Conservation (phyloP, 257 asterid species). For the Solanum etuberosum region DNA sequence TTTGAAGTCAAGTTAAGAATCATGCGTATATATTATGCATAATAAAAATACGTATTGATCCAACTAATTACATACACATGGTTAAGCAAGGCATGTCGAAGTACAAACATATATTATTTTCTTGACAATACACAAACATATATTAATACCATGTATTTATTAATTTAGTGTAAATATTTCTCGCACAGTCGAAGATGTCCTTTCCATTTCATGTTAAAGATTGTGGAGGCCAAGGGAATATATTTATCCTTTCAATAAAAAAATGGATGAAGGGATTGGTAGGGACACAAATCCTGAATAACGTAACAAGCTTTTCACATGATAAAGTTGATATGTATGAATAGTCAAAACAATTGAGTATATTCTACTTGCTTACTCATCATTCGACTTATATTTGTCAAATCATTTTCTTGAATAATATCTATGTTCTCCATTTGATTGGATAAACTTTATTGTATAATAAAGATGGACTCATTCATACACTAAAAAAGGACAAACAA, state of each 20-base stretch:
- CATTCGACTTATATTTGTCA: neutral
- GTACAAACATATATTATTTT: neutral
- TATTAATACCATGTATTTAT: neutral
- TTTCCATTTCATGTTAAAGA: neutral
- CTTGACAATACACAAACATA: too few relatives aligned
- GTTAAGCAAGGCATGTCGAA: neutral
- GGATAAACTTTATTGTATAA: neutral
- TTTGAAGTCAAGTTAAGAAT: too few relatives aligned
- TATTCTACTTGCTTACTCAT: neutral
- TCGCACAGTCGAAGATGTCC: neutral
- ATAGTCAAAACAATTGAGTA: neutral
- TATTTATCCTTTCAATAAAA: neutral
- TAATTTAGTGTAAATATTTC: neutral
- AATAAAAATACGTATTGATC: neutral
- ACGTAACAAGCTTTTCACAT: neutral
- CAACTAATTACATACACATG: neutral
- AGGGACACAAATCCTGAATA: neutral
- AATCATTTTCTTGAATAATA: neutral
- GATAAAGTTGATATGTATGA: neutral
- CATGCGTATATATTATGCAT: too few relatives aligned
- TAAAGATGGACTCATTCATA: neutral
- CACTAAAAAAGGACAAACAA: neutral
- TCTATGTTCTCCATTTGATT: neutral
- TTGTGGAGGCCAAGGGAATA: neutral
- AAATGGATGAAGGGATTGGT: neutral